Base-by-base conservation (phyloP, 2,329 filamentous ascomycete genomes). In the Ophiostoma novo-ulmi region DNA sequence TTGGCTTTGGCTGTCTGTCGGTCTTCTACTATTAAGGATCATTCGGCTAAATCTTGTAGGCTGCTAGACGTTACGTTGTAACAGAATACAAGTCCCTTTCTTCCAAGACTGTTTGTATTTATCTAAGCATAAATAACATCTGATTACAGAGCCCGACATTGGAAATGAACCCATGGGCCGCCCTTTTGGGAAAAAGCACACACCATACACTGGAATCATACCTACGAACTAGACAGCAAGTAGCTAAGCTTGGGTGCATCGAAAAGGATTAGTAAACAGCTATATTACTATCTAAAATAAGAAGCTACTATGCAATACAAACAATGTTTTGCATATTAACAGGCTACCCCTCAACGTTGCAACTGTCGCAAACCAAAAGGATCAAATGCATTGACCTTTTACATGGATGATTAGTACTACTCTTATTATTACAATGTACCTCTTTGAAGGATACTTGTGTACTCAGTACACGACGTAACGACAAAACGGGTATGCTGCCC, bases 61-160 rank as follows among this genome's bases (percentile, higher is more conserved):
- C 44, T 20, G 44, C 17, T 20, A 48, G 44, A 48, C 17, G 44
- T 20, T 48, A 48, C 17, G 44, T 20, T 48, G 14, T 48, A 48
- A 31, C 31, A 31, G 31, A 31, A 31, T 31, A 31, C 31, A 31
- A 31, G 31, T 31, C 0, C 31, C 31, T 31, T 31, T 31, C 31
- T 31, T 31, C 31, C 31, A 31, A 31, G 31, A 58, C 22, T 11
- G 22, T 17, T 48, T 22, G 52, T 10, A 13, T 5, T 22, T 20
- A 26, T 14, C 52, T 20, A 48, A 14, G 52, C n/a, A 58, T 58
- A 26, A 14, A 58, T 10, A 10, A 55, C 48, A 55, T 55, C 48
- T 55, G 48, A 55, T 55, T 58, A 26, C 52, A 58, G n/a, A 58
- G 52, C n/a, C 52, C 52, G 52, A 58, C 52, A 58, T n/a, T 22